Evolutionary conservation across 495 filamentous ascomycete species (phyloP).

Genomic region (Polyplosphaeria fusca): DNA sequence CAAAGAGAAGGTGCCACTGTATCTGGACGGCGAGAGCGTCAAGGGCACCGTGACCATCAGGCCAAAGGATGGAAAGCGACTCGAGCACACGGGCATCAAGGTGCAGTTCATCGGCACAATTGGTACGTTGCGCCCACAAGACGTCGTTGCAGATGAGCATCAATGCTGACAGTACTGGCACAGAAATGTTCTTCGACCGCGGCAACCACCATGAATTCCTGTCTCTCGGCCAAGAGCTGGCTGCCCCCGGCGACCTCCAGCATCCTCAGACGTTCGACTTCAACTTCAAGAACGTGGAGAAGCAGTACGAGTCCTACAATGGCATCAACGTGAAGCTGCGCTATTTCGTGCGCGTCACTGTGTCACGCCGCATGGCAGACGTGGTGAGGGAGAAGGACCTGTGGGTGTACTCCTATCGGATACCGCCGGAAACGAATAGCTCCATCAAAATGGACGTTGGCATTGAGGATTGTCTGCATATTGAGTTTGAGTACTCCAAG

Average conservation of each 20-base stretch:
- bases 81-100: constrained; percentile 99
- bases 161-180: neutral
- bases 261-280: constrained; percentile 99
- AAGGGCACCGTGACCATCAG: constrained; percentile 91
- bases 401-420: constrained; percentile 98
- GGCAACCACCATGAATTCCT: constrained; percentile 99
- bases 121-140: constrained; percentile 51
- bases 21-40: constrained; percentile 97
- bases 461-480: constrained; percentile 98
- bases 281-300: constrained; percentile 99
- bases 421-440: constrained; percentile 96
- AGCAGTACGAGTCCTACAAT: constrained; percentile 99
- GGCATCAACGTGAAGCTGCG: constrained; percentile 98
- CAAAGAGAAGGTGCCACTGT: constrained; percentile 92
- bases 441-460: constrained; percentile 99
- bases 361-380: constrained; percentile 93
- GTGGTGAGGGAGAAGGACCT: constrained; percentile 99
- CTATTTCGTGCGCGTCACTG: constrained; percentile 96
- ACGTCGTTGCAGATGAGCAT: neutral
- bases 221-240: constrained; percentile 90
- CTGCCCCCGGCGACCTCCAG: constrained; percentile 92
- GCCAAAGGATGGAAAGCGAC: constrained; percentile 95
- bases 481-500: constrained; percentile 99
- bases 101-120: constrained; percentile 99
- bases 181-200: constrained; percentile 99